Conservation (phyloP, 495 filamentous ascomycete genomes). For the Filosporella fistucella region DNA sequence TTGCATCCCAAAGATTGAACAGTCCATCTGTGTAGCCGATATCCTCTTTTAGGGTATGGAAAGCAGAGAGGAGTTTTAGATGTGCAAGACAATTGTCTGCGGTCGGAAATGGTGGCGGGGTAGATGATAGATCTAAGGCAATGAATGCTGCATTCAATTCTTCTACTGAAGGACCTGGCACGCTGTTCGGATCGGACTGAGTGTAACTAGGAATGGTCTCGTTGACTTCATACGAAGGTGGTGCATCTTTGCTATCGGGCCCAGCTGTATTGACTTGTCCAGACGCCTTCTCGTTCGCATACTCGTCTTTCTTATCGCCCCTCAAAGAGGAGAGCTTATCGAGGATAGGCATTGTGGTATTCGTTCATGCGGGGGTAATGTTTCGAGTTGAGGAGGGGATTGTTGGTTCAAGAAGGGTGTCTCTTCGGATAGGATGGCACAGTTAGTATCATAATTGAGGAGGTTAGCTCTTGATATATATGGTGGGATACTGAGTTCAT, state of each 20-base stretch:
- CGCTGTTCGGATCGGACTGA: background rate
- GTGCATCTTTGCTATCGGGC: constrained; percentile 18
- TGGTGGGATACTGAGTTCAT: background rate
- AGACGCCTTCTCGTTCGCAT: background rate
- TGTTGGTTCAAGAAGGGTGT: background rate
- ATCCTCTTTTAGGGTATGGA: constrained; percentile 63
- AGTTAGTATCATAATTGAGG: background rate
- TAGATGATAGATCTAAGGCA: constrained; percentile 28
- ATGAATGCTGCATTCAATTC: constrained; percentile 37
- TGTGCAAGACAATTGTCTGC: constrained; percentile 61
- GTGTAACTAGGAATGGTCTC: constrained; percentile 4
- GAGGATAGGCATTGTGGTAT: background rate
- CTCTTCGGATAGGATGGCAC: background rate
- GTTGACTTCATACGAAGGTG: constrained; percentile 20
- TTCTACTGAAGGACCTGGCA: constrained; percentile 15
- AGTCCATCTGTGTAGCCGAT: constrained; percentile 59
- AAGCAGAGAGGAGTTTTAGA: constrained; percentile 68
- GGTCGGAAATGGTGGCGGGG: constrained; percentile 24
- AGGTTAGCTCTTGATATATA: background rate
- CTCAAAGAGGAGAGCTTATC: background rate
- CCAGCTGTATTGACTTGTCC: background rate
- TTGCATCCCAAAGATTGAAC: constrained; percentile 56
- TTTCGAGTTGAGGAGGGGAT: background rate
- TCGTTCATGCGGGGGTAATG: background rate
- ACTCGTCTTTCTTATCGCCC: background rate